Evolutionary conservation across 768 basidiomycete genomes (phyloP).

Genomic region (Suillus variegatus): DNA sequence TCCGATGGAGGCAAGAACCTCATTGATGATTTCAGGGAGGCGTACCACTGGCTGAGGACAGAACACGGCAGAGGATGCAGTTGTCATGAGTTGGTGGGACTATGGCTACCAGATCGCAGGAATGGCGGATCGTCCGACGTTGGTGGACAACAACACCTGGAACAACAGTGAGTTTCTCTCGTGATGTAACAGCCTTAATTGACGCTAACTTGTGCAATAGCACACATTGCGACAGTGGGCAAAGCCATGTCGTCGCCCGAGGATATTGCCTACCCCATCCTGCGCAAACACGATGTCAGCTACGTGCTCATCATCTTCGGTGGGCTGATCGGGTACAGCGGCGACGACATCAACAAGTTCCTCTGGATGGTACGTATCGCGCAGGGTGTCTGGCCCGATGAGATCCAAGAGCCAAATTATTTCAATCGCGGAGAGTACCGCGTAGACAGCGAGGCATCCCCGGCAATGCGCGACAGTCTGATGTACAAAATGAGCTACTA

Average conservation of each 20-base stretch:
- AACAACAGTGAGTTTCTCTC: conserved; percentile 83
- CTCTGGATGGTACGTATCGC: conserved; percentile 97
- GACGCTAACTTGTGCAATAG: conserved; percentile 37
- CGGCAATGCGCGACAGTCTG: conserved; percentile 90
- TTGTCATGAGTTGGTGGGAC: conserved; percentile 99
- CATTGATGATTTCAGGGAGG: conserved; percentile 99
- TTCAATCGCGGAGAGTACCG: conserved; percentile 96
- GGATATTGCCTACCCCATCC: conserved; percentile 95
- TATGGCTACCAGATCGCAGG: conserved; percentile 99
- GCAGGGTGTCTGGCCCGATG: conserved; percentile 97
- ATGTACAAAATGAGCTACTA: conserved; percentile 99
- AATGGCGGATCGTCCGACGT: conserved; percentile 94
- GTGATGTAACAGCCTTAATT: conserved; percentile 5
- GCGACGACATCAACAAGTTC: conserved; percentile 99
- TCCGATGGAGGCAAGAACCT: conserved; percentile 89
- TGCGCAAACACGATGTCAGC: conserved; percentile 96
- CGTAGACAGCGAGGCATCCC: conserved; percentile 81
- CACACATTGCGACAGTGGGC: conserved; percentile 98
- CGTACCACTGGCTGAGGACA: conserved; percentile 98
- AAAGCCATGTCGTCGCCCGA: conserved; percentile 96
- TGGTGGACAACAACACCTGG: conserved; percentile 99
- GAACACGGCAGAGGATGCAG: conserved; percentile 90
- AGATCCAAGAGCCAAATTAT: conserved; percentile 93
- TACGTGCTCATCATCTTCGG: conserved; percentile 98
- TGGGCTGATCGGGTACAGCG: conserved; percentile 93